A percentile compares a stretch with the other conserved stretches of the same genome.
Evolutionary conservation across 176 grass and related monocot species (phyloP).

Genomic region (Otatea glauca): DNA sequence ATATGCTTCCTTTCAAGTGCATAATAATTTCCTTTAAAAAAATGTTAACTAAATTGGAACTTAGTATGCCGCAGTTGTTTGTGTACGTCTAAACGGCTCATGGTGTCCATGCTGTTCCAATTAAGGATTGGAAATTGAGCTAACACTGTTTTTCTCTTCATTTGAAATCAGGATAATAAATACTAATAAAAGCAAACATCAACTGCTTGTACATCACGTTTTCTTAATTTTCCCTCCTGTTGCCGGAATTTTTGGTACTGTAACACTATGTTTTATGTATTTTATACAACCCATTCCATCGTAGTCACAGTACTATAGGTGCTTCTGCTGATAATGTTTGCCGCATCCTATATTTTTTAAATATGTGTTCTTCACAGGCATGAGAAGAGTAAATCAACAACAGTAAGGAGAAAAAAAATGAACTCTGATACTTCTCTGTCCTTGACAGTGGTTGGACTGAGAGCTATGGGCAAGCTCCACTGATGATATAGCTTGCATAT

Average conservation of each 20-base stretch:
- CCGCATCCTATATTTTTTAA: neutral
- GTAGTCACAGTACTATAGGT: too few relatives aligned
- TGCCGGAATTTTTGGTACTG: neutral
- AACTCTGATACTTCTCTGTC: neutral
- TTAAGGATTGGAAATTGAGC: conserved; percentile 24
- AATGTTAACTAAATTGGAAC: conserved; percentile 11
- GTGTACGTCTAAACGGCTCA: neutral
- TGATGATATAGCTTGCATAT: neutral
- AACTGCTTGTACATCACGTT: neutral
- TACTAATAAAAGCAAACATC: neutral
- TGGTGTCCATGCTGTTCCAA: neutral
- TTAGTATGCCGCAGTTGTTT: conserved; percentile 23
- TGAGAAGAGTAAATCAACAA: conserved; percentile 1
- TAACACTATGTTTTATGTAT: neutral
- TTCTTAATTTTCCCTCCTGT: neutral
- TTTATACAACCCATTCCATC: too few relatives aligned
- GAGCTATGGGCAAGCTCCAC: neutral
- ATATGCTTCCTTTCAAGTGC: conserved; percentile 27
- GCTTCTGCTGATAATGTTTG: neutral
- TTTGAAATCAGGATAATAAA: conserved; percentile 6
- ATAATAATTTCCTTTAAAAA: neutral
- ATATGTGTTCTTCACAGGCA: neutral
- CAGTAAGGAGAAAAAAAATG: neutral
- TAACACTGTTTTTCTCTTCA: neutral
- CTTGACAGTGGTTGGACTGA: neutral